These are phyloP conservation scores for Clonostachys byssicola DNA, from an alignment of 2,329 filamentous ascomycete genomes.

Conservation along the genomic window DNA sequence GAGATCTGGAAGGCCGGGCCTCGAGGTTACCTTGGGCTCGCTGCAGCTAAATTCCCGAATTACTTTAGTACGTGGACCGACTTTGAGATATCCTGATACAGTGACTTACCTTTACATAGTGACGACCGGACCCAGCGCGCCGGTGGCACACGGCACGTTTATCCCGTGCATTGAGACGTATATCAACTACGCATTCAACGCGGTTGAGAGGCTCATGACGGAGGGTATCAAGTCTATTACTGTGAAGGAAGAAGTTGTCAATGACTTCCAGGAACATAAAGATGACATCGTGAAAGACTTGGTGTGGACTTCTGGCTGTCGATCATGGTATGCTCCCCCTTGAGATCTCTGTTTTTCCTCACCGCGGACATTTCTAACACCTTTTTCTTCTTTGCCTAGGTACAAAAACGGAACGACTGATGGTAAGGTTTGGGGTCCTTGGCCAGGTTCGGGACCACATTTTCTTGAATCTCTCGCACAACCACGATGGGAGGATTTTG, in stretches of 20 bases:
- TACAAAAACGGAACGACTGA: conserved; percentile 38
- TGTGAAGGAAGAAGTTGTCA: conserved; percentile 39
- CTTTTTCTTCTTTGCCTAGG: too few relatives aligned
- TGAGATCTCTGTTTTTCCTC: too few relatives aligned
- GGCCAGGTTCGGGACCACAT: conserved; percentile 43
- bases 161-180: conserved; percentile 48
- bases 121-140: too few relatives aligned
- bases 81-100: background rate
- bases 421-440: conserved; percentile 35
- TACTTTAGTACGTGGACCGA: background rate
- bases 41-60: conserved; percentile 43
- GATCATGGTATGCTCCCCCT: conserved; percentile 29
- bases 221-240: conserved; percentile 41
- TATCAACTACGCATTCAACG: conserved; percentile 43
- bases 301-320: conserved; percentile 40
- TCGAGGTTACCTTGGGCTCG: conserved; percentile 45
- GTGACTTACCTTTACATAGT: too few relatives aligned
- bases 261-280: conserved; percentile 46
- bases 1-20: conserved; percentile 36
- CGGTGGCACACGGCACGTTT: conserved; percentile 42
- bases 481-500: conserved; percentile 49
- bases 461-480: conserved; percentile 43
- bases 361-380: too few relatives aligned
- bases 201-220: conserved; percentile 43
- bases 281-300: conserved; percentile 48